phyloP scores from a whole-genome alignment of 2,329 filamentous ascomycete genomes.

The Plectosphaerella plurivora region DNA sequence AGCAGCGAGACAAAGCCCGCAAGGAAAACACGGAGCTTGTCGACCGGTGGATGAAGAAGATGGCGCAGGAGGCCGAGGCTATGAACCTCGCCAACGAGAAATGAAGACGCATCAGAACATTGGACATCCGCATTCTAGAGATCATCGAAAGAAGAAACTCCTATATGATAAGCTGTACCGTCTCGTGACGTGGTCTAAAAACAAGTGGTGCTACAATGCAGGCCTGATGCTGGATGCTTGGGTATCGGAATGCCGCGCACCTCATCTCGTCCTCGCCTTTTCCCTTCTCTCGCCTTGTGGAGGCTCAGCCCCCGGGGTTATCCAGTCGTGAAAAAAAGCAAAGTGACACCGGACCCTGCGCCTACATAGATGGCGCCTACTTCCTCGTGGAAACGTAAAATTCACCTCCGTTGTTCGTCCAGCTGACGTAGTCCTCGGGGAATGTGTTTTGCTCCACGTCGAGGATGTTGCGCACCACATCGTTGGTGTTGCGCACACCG shows the following conservation, averaged over 20 bases:
- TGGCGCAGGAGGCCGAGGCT: conserved; percentile 78
- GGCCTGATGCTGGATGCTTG: not conserved
- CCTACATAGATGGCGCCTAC: conserved; percentile 16
- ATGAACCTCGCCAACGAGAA: conserved; percentile 69
- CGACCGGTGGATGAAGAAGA: conserved; percentile 85
- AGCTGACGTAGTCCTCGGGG: conserved; percentile 76
- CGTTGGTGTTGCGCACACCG: conserved; percentile 71
- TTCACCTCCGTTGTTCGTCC: conserved; percentile 77
- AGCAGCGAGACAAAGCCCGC: conserved; percentile 66
- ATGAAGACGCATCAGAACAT: conserved; percentile 4
- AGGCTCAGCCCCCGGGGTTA: no score
- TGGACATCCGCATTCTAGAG: not conserved
- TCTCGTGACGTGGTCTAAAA: no score
- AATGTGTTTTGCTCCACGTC: conserved; percentile 63
- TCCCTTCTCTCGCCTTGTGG: no score
- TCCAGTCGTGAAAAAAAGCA: no score
- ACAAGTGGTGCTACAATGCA: not conserved
- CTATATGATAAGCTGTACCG: not conserved
- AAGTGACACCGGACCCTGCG: conserved; percentile 10
- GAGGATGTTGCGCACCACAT: conserved; percentile 78
- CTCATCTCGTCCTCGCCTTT: no score
- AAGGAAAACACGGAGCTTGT: conserved; percentile 86
- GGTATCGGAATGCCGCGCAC: not conserved
- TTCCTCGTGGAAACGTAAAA: conserved; percentile 89
- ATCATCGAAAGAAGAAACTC: not conserved